phyloP scores from a whole-genome alignment of 73 alveolate species.

The Strombidium stylifer region DNA sequence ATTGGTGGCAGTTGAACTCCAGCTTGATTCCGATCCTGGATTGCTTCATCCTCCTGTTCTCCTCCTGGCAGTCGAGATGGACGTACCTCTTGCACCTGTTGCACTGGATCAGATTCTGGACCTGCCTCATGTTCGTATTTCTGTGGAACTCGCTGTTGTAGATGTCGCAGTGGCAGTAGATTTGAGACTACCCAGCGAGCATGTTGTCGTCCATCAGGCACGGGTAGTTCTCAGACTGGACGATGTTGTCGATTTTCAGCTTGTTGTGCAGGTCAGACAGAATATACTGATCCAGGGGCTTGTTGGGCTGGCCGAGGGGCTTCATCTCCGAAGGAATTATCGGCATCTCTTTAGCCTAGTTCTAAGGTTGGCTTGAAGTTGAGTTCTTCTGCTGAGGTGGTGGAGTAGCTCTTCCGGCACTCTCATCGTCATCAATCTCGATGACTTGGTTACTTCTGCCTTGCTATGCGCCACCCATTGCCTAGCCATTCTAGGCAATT shows the following conservation, averaged over 20 bases:
- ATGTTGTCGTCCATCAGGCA: slow-evolving; percentile 18
- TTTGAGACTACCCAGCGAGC: not conserved
- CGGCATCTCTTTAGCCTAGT: not conserved
- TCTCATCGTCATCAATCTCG: no score
- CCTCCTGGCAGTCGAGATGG: slow-evolving; percentile 33
- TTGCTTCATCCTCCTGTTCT: not conserved
- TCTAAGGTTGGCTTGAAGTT: not conserved
- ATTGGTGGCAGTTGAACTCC: slow-evolving; percentile 24
- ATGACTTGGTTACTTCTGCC: no score
- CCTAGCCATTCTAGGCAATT: no score
- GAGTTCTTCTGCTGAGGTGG: not conserved
- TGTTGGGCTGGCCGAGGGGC: not conserved
- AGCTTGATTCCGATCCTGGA: slow-evolving; percentile 1
- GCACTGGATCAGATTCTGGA: slow-evolving; percentile 2
- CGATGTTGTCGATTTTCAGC: not conserved
- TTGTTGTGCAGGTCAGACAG: not conserved
- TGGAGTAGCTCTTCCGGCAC: no score
- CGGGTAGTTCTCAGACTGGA: slow-evolving; percentile 10
- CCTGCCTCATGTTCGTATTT: not conserved
- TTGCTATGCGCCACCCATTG: no score
- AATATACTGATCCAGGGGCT: not conserved
- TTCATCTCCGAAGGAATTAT: not conserved
- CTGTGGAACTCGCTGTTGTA: not conserved
- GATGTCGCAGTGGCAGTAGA: slow-evolving; percentile 33
- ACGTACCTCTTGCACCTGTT: not conserved